Evolutionary conservation across 441 rosid genomes (phyloP).

Genomic region (Arabidopsis lyrata): DNA sequence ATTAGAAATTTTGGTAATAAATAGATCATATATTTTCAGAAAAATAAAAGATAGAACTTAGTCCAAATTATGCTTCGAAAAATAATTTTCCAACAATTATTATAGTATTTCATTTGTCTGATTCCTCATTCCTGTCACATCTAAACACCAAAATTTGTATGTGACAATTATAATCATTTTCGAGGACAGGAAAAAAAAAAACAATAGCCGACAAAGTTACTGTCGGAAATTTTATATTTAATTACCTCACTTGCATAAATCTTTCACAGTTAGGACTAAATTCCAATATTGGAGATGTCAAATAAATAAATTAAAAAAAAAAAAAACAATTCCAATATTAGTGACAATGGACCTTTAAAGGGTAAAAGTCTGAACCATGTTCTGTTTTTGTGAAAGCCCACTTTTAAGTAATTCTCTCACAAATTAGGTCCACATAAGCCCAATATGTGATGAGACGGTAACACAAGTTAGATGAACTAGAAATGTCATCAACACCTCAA

Average conservation of each 20-base stretch:
- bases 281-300: too few relatives aligned
- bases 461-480: not conserved
- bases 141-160: not conserved
- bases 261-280: not conserved
- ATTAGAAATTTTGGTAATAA: conserved; percentile 15
- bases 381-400: not conserved
- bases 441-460: not conserved
- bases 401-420: not conserved
- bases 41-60: conserved; percentile 14
- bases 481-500: too few relatives aligned
- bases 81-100: not conserved
- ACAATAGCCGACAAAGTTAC: not conserved
- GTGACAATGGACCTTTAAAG: not conserved
- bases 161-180: not conserved
- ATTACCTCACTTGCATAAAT: conserved; percentile 43
- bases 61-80: conserved; percentile 9
- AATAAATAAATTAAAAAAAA: too few relatives aligned
- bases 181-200: not conserved
- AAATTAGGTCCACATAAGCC: not conserved
- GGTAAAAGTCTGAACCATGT: not conserved
- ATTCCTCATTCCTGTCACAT: not conserved
- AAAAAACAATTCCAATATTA: not conserved
- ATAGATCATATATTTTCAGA: not conserved
- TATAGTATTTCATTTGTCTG: not conserved
- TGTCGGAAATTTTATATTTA: not conserved